A percentile compares a stretch with the other conserved stretches of the same genome.
These are phyloP conservation scores for Venturia pyrina DNA, from an alignment of 2,329 filamentous ascomycete species.

Conservation along the genomic window DNA sequence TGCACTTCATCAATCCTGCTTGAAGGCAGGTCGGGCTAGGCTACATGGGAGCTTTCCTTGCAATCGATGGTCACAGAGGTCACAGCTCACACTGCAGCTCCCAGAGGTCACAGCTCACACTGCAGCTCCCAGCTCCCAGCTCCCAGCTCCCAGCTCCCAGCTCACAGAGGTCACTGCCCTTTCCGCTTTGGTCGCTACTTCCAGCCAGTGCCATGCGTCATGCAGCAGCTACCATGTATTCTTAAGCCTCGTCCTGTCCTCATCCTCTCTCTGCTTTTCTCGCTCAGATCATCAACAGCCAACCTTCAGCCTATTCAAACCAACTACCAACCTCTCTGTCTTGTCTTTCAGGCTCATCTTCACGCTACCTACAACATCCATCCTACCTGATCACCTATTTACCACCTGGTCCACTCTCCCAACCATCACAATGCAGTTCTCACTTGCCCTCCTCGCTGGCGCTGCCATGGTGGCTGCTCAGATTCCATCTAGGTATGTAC, in stretches of 20 bases:
- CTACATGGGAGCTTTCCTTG: not conserved
- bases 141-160: no score
- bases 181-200: not conserved
- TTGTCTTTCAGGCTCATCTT: conserved; percentile 1
- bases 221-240: not conserved
- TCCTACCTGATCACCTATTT: conserved; percentile 12
- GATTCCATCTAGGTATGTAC: conserved; percentile 12
- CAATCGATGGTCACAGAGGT: not conserved
- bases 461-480: conserved; percentile 27
- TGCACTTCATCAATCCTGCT: not conserved
- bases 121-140: no score
- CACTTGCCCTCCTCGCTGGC: conserved; percentile 27
- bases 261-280: not conserved
- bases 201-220: not conserved
- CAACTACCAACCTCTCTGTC: conserved; percentile 3
- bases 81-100: no score
- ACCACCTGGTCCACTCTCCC: not conserved
- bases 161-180: not conserved
- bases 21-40: not conserved
- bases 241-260: not conserved
- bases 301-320: not conserved
- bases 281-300: not conserved
- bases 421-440: conserved; percentile 24
- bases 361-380: conserved; percentile 3
- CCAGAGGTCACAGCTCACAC: no score